Percentiles rank a stretch among this genome's conserved stretches.
These are phyloP conservation scores for Chimonanthus praecox DNA, from an alignment of 164 flowering plant species.

Conservation along the genomic window DNA sequence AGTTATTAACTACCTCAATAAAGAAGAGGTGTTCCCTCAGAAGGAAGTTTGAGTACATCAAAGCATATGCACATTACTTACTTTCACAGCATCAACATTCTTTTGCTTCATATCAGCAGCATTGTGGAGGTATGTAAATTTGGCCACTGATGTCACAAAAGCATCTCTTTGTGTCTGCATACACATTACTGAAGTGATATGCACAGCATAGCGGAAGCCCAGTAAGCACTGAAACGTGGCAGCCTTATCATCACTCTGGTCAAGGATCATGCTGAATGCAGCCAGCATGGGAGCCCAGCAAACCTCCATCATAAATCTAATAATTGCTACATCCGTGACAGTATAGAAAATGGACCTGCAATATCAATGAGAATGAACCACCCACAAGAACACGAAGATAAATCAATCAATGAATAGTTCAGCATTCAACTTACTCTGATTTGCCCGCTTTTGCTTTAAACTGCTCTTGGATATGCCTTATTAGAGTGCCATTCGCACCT, in stretches of 20 bases:
- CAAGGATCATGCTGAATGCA: slow-evolving; percentile 94
- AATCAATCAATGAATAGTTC: background rate
- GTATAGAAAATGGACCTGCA: slow-evolving; percentile 78
- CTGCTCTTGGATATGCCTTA: slow-evolving; percentile 93
- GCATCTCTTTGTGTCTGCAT: slow-evolving; percentile 99
- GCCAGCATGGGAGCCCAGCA: slow-evolving; percentile 99
- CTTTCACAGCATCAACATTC: slow-evolving; percentile 98
- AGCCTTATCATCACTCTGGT: slow-evolving; percentile 90
- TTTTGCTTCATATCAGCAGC: slow-evolving; percentile 99
- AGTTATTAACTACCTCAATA: background rate
- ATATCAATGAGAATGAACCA: slow-evolving; percentile 4
- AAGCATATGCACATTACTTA: slow-evolving; percentile 15
- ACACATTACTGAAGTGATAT: slow-evolving; percentile 90
- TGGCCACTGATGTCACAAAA: slow-evolving; percentile 92
- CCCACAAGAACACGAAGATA: background rate
- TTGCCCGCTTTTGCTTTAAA: slow-evolving; percentile 83
- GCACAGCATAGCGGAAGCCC: slow-evolving; percentile 91
- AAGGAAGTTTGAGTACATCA: background rate
- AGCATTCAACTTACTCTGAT: slow-evolving; percentile 67
- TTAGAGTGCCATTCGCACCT: slow-evolving; percentile 87
- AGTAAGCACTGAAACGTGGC: slow-evolving; percentile 75
- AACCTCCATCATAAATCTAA: slow-evolving; percentile 95
- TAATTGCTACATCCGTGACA: slow-evolving; percentile 74
- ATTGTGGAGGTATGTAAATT: slow-evolving; percentile 90
- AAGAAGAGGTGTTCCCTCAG: background rate